A percentile compares a stretch with the other conserved stretches of the same genome.
These are phyloP conservation scores for Hypocrella siamensis DNA, from an alignment of 2,329 filamentous ascomycete species.

Conservation along the genomic window DNA sequence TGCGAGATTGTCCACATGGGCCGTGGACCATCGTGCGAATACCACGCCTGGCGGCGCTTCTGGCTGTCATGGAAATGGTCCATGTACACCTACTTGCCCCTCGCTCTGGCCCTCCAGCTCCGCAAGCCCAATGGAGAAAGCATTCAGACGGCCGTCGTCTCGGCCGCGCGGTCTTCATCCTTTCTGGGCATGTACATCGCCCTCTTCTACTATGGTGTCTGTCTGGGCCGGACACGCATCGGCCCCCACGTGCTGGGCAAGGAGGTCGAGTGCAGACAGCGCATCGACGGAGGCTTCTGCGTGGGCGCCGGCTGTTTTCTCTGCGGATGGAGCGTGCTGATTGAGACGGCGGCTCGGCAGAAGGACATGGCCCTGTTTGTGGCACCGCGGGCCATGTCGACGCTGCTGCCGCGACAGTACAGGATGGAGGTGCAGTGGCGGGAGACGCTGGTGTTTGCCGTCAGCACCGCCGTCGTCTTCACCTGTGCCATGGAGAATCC, in stretches of 20 bases:
- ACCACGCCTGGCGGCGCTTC: constrained; percentile 55
- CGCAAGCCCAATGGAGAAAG: constrained; percentile 28
- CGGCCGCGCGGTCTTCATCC: constrained; percentile 54
- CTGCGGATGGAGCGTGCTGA: constrained; percentile 69
- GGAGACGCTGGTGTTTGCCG: constrained; percentile 50
- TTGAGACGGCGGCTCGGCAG: constrained; percentile 49
- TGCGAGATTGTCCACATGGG: constrained; percentile 80
- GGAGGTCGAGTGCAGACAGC: constrained; percentile 28
- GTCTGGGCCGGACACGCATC: constrained; percentile 56
- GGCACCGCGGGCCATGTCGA: constrained; percentile 60
- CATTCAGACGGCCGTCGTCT: constrained; percentile 36
- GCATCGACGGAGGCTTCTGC: constrained; percentile 48
- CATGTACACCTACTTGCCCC: constrained; percentile 59
- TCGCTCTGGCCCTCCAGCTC: constrained; percentile 52
- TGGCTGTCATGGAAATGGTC: constrained; percentile 55
- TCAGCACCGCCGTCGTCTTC: constrained; percentile 55
- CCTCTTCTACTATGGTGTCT: constrained; percentile 75
- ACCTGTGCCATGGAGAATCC: constrained; percentile 49
- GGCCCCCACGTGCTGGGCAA: constrained; percentile 53
- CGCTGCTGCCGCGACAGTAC: constrained; percentile 58
- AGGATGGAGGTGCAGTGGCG: constrained; percentile 44
- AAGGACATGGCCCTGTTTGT: constrained; percentile 72
- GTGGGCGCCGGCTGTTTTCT: constrained; percentile 56
- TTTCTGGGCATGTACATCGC: constrained; percentile 67
- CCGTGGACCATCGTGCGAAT: constrained; percentile 56